Conservation (phyloP, 768 basidiomycete species). For the Termitomyces sp. region DNA sequence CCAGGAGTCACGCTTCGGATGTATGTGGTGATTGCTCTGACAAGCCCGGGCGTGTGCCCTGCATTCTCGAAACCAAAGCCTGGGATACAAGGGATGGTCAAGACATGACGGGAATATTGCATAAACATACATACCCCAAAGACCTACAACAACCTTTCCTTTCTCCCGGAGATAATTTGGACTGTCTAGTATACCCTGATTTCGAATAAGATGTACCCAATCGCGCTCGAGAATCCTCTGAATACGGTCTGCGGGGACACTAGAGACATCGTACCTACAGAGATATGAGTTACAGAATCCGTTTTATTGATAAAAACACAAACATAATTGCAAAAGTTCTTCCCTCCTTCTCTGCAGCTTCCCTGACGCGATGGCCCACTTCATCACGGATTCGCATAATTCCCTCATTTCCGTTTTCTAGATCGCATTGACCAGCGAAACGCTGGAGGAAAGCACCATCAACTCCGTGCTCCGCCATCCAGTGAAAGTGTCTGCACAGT, state of each 20-base stretch:
- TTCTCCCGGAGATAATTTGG: constrained; percentile 72
- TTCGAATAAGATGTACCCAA: constrained; percentile 66
- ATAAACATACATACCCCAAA: constrained; percentile 61
- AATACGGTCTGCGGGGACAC: constrained; percentile 70
- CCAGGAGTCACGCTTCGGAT: constrained; percentile 64
- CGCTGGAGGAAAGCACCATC: constrained; percentile 83
- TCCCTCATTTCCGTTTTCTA: constrained; percentile 49
- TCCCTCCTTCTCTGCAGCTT: constrained; percentile 77
- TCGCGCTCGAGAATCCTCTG: constrained; percentile 64
- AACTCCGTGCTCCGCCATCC: constrained; percentile 82
- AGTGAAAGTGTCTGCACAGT: constrained; percentile 58
- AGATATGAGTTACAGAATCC: constrained; percentile 2
- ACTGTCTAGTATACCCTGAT: constrained; percentile 61
- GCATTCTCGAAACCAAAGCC: constrained; percentile 68
- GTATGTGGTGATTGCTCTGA: constrained; percentile 51
- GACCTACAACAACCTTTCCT: constrained; percentile 64
- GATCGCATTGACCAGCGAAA: constrained; percentile 66
- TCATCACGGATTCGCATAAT: constrained; percentile 68
- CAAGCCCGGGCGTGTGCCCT: constrained; percentile 57
- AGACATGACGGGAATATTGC: background rate
- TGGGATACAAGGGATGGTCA: constrained; percentile 19
- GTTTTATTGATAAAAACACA: constrained; percentile 21
- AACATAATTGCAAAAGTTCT: constrained; percentile 85
- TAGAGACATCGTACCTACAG: constrained; percentile 78
- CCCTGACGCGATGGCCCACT: constrained; percentile 62